These are phyloP conservation scores for Tilletia caries DNA, from an alignment of 1,284 basidiomycete species.

Conservation along the genomic window DNA sequence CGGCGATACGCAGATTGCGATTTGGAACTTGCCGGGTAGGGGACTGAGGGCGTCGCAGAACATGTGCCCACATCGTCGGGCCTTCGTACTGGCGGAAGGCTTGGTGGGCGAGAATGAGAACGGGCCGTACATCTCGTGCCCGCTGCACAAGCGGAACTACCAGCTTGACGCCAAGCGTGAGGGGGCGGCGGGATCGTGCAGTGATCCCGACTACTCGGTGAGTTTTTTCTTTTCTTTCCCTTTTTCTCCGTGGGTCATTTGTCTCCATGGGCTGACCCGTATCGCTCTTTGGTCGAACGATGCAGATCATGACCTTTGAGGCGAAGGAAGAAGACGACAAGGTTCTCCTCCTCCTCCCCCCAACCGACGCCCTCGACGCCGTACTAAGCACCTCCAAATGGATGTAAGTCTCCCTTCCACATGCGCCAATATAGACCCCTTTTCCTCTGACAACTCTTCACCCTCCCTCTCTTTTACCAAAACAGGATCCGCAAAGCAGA, in stretches of 20 bases:
- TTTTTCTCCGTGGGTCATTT: too few relatives aligned
- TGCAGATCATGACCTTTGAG: constrained; percentile 64
- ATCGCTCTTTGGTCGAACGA: too few relatives aligned
- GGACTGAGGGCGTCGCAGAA: constrained; percentile 71
- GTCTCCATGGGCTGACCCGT: too few relatives aligned
- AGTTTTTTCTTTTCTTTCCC: not conserved
- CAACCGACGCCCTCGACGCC: constrained; percentile 64
- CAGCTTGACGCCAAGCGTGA: constrained; percentile 55
- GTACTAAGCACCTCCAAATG: constrained; percentile 67
- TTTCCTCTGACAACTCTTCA: not conserved
- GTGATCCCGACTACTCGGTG: constrained; percentile 61
- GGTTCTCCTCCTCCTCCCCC: constrained; percentile 61
- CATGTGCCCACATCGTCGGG: constrained; percentile 65
- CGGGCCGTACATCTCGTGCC: constrained; percentile 57
- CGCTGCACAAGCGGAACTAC: constrained; percentile 72
- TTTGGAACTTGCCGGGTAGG: constrained; percentile 63
- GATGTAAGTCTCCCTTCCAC: constrained; percentile 53
- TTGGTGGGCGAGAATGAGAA: constrained; percentile 53
- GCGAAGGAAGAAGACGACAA: constrained; percentile 58
- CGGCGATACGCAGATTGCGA: constrained; percentile 69
- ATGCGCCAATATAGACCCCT: not conserved
- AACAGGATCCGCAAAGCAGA: constrained; percentile 31
- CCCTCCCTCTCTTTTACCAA: not conserved
- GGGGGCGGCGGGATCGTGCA: constrained; percentile 63
- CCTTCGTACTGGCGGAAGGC: constrained; percentile 71